Evolutionary conservation across 2,329 filamentous ascomycete genomes (phyloP).

Genomic region (Botrytis hyacinthi): DNA sequence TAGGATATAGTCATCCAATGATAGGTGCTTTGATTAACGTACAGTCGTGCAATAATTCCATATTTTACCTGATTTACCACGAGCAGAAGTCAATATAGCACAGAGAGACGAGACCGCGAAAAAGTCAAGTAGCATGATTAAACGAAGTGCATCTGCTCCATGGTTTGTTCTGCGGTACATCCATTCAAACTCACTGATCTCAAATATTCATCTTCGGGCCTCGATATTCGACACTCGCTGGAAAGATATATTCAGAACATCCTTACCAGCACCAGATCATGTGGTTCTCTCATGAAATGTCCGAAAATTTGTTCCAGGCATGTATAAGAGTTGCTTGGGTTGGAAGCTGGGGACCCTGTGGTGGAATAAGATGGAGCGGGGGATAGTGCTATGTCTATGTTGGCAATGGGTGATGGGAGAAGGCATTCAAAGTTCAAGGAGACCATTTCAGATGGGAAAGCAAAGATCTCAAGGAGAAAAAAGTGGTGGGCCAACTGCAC

Average conservation of each 20-base stretch:
- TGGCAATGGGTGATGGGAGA: neutral
- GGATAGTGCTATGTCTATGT: too few species aligned
- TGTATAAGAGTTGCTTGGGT: neutral
- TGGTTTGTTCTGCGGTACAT: neutral
- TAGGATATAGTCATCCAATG: neutral
- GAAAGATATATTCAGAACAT: neutral
- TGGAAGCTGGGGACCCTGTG: too few species aligned
- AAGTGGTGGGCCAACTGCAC: neutral
- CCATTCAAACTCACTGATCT: neutral
- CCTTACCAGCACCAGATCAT: neutral
- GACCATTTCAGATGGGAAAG: neutral
- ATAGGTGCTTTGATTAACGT: neutral
- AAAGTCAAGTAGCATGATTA: neutral
- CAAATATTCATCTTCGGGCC: neutral
- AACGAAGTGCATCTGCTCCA: neutral
- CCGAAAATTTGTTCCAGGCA: neutral
- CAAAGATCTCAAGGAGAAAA: neutral
- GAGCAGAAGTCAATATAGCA: neutral
- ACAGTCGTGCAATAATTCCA: neutral
- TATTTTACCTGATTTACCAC: neutral
- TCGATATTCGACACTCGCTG: neutral
- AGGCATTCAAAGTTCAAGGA: neutral
- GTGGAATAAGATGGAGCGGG: neutral
- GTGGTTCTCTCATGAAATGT: neutral
- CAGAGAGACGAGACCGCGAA: neutral